phyloP scores from a whole-genome alignment of 192 early-diverging fungal species.

The Chytriomyces hyalinus region DNA sequence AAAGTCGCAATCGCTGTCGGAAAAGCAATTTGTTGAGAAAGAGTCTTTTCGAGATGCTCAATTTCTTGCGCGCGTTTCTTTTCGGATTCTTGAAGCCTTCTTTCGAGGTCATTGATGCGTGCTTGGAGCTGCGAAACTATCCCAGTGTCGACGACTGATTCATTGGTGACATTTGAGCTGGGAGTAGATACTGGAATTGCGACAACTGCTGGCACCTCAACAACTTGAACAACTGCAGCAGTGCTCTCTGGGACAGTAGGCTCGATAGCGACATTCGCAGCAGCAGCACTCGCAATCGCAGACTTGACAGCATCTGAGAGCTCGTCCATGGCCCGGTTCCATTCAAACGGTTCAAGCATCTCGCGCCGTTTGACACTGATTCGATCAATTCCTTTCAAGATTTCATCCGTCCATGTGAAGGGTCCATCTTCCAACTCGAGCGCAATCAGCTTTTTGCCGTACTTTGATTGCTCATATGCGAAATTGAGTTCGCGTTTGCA shows the following conservation, averaged over 20 bases:
- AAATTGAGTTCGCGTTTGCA: conserved; percentile 47
- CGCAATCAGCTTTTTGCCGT: conserved; percentile 38
- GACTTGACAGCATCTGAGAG: not conserved
- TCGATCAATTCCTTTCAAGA: not conserved
- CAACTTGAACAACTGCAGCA: not conserved
- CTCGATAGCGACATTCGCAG: not conserved
- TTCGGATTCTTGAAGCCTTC: not conserved
- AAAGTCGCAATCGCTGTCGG: not conserved
- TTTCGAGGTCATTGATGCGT: not conserved
- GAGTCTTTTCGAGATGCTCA: not conserved
- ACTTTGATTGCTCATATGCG: conserved; percentile 29
- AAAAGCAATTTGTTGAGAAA: conserved; percentile 2
- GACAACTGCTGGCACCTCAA: not conserved
- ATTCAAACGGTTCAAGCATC: not conserved
- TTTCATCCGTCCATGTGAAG: conserved; percentile 19
- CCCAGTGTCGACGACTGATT: conserved; percentile 43
- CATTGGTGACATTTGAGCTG: conserved; percentile 31
- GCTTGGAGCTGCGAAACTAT: conserved; percentile 8
- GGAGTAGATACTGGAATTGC: conserved; percentile 5
- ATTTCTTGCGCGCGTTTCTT: not conserved
- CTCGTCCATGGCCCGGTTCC: not conserved
- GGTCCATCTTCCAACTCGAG: conserved; percentile 27
- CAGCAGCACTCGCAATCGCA: not conserved
- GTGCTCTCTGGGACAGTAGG: too few relatives aligned
- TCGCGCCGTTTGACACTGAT: not conserved